phyloP scores from a whole-genome alignment of 495 filamentous ascomycete genomes.

The Xylaria palmicola region DNA sequence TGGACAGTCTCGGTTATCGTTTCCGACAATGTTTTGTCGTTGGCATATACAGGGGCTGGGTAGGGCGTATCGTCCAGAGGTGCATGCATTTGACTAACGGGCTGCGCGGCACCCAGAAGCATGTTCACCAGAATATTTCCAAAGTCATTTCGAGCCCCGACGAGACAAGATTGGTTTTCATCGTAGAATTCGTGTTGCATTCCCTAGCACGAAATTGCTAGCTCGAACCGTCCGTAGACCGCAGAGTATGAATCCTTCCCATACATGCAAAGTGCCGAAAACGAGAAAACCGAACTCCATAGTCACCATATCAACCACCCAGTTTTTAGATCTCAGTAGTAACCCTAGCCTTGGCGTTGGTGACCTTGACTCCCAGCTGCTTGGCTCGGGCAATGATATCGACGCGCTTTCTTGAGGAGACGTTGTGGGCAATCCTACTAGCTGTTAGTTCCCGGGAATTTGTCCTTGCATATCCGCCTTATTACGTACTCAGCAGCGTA shows the following conservation, averaged over 20 bases:
- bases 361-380: constrained; percentile 98
- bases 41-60: background rate
- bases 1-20: background rate
- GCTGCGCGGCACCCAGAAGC: background rate
- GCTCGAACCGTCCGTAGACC: constrained; percentile 37
- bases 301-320: constrained; percentile 24
- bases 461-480: background rate
- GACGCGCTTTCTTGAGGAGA: constrained; percentile 97
- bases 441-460: constrained; percentile 20
- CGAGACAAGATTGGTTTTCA: constrained; percentile 25
- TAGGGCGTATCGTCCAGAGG: background rate
- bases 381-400: constrained; percentile 95
- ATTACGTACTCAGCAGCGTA: constrained; percentile 91
- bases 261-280: constrained; percentile 39
- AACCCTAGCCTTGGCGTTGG: constrained; percentile 97
- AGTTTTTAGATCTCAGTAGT: constrained; percentile 84
- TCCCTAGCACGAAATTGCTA: constrained; percentile 38
- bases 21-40: background rate
- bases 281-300: constrained; percentile 36
- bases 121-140: constrained; percentile 14
- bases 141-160: constrained; percentile 11
- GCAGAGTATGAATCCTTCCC: constrained; percentile 37
- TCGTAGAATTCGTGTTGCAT: constrained; percentile 36
- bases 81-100: background rate
- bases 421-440: constrained; percentile 86